phyloP scores from a whole-genome alignment of 2,329 filamentous ascomycete species.

The Nigrospora sphaerica region DNA sequence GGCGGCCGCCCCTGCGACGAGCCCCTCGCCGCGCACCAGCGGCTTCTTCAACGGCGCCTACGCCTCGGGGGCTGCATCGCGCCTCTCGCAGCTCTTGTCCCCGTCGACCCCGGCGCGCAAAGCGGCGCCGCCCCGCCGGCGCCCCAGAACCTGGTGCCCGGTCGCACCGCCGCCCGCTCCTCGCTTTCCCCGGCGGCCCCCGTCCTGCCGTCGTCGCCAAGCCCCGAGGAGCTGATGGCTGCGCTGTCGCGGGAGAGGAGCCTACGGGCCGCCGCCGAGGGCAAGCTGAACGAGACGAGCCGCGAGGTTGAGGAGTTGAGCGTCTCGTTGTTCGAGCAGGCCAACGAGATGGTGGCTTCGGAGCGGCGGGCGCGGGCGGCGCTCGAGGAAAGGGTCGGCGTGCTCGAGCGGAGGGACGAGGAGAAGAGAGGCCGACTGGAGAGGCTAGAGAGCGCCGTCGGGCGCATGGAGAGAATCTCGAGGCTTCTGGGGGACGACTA shows the following conservation, averaged over 20 bases:
- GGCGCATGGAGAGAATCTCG: slow-evolving; percentile 59
- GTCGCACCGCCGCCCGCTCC: slow-evolving; percentile 3
- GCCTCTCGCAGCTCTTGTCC: slow-evolving; percentile 19
- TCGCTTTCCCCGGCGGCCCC: slow-evolving; percentile 12
- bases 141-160: slow-evolving; percentile 1
- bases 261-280: slow-evolving; percentile 63
- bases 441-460: slow-evolving; percentile 62
- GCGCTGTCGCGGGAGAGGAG: slow-evolving; percentile 60
- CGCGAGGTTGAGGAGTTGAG: slow-evolving; percentile 74
- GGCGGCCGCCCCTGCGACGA: slow-evolving; percentile 11
- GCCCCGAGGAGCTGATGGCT: slow-evolving; percentile 47
- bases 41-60: slow-evolving; percentile 13
- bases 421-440: slow-evolving; percentile 66
- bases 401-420: slow-evolving; percentile 61
- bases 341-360: slow-evolving; percentile 79
- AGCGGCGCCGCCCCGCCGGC: slow-evolving; percentile 12
- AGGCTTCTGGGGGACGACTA: too few species aligned
- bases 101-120: slow-evolving; percentile 13
- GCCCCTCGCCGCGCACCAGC: slow-evolving; percentile 14
- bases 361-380: slow-evolving; percentile 65
- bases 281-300: slow-evolving; percentile 57
- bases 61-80: slow-evolving; percentile 20
- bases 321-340: slow-evolving; percentile 69
- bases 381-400: slow-evolving; percentile 62
- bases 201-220: slow-evolving; percentile 12